phyloP scores from a whole-genome alignment of 208 protist species.

The Naegleria fowleri region DNA sequence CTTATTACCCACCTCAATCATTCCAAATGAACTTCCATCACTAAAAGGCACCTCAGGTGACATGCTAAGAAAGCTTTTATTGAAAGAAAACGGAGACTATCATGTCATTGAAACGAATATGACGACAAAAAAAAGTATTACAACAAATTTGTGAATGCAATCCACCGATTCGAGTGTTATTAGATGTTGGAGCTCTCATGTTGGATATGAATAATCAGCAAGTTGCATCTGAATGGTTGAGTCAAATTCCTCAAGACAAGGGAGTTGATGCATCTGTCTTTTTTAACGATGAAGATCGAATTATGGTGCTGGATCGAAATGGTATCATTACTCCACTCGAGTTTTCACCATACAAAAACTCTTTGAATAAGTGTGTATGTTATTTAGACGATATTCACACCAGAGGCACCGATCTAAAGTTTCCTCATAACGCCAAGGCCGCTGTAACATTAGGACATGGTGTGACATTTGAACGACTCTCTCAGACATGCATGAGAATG shows the following conservation, averaged over 20 bases:
- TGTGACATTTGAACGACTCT: neutral
- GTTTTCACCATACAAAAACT: neutral
- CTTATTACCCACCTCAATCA: neutral
- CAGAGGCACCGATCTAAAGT: neutral
- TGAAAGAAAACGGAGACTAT: neutral
- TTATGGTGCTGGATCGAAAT: neutral
- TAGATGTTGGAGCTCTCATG: neutral
- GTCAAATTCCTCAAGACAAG: neutral
- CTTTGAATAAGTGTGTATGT: neutral
- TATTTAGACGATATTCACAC: conserved; percentile 6
- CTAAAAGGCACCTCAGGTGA: neutral
- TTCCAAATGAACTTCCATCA: neutral
- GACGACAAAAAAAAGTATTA: neutral
- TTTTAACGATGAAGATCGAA: neutral
- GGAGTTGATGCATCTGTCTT: neutral
- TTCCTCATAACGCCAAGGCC: neutral
- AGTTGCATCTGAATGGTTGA: neutral
- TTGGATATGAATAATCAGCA: neutral
- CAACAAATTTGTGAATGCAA: neutral
- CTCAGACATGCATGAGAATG: neutral
- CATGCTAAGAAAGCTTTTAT: neutral
- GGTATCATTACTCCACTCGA: neutral
- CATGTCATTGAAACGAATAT: neutral
- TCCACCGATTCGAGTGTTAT: neutral
- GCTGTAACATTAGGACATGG: neutral